Evolutionary conservation across 208 protist species (phyloP), one percentile per base, ranked within the genome.

Genomic region (Acanthamoeba divionensis): DNA sequence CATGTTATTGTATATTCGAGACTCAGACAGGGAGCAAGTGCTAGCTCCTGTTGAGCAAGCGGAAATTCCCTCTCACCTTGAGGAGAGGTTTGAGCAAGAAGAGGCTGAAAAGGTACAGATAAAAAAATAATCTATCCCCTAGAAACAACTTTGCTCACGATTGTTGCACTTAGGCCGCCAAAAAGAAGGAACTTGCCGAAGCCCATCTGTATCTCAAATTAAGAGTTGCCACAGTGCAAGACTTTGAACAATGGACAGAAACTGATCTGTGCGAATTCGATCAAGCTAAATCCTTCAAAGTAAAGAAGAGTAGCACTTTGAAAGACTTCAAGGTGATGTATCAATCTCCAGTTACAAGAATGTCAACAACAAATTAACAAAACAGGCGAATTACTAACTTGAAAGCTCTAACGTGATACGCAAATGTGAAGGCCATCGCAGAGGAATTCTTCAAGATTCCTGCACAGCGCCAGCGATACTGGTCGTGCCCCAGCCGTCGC

Each of bases 1-100:
- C 69, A 97, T 96, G 96, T 92, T 97, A 12, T 92, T 97, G 12
- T 97, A 97, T 90, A 86, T 96, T n/a, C 92, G 94, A 54, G 89
- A 95, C 65, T 45, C 77, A 38, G 77, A 86, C 18, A 90, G 45
- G 54, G 50, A 86, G 18, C 47, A 66, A 18, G 33, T 86, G 2
- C 77, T 86, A 21, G 33, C 13, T 3, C 3, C 71, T 12, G 71
- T 82, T 21, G 47, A 82, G 5, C 5, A 10, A 24, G 71, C 6
- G 18, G 71, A 48, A 4, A 82, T 82, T 13, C 71, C 71, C 9
- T 9, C 5, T 9, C 71, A 82, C 45, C 47, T 82, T 21, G 47
- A 82, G 26, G 71, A 82, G 71, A 41, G 71, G 29, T 60, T 82
- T 15, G 71, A 82, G 47, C 71, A 82, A 4, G 71, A 82, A 29